Percentiles rank a stretch among this genome's conserved stretches.
These are phyloP conservation scores for Globisporangium paddicum DNA, from an alignment of 352 stramenopile genomes.

Conservation along the genomic window DNA sequence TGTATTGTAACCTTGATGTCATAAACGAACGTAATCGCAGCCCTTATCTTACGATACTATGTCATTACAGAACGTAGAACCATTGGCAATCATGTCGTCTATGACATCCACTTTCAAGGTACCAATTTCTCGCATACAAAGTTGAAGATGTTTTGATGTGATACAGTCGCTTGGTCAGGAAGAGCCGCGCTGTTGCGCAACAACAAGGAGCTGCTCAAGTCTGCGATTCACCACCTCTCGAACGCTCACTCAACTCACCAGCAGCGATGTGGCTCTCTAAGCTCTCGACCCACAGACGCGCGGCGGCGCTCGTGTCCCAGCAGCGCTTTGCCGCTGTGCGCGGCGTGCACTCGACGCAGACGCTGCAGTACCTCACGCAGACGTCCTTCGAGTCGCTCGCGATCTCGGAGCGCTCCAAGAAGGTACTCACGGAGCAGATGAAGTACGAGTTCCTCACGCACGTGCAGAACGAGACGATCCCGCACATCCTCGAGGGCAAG, in stretches of 20 bases:
- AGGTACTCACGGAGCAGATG: slow-evolving; percentile 77
- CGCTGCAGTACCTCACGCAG: slow-evolving; percentile 33
- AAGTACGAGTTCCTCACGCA: slow-evolving; percentile 87
- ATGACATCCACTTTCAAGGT: no score
- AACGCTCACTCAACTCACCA: neutral
- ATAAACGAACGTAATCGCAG: no score
- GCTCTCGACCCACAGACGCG: slow-evolving; percentile 3
- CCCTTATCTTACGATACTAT: no score
- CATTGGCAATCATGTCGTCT: no score
- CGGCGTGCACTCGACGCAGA: slow-evolving; percentile 9
- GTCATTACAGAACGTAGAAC: no score
- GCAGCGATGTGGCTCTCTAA: slow-evolving; percentile 11
- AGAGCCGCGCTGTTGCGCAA: neutral
- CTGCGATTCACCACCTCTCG: slow-evolving; percentile 1
- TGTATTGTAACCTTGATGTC: no score
- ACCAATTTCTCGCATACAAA: neutral
- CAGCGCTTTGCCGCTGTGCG: slow-evolving; percentile 5
- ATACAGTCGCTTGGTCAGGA: neutral
- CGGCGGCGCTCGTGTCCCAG: slow-evolving; percentile 5
- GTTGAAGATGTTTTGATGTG: neutral
- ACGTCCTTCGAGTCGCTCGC: slow-evolving; percentile 45
- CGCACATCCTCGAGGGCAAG: slow-evolving; percentile 59
- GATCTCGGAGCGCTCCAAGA: slow-evolving; percentile 55
- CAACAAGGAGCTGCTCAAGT: neutral
- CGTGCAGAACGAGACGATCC: slow-evolving; percentile 87